Base-by-base conservation (phyloP, 176 grass and related monocot genomes). In the Pontederia crassipes region DNA sequence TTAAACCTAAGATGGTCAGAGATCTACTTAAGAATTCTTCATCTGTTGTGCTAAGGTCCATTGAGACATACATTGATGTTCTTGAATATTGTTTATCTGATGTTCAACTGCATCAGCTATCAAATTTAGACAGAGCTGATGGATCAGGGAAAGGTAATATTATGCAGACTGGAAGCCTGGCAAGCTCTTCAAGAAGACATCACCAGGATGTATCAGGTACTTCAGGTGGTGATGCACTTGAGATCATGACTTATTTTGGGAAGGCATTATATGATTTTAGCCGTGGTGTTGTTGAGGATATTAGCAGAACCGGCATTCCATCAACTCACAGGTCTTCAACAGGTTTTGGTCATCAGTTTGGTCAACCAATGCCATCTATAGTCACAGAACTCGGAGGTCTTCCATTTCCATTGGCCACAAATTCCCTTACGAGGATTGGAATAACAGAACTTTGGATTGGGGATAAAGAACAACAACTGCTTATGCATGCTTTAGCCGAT, bases 191-290 rank as follows among this genome's bases (percentile, higher is more conserved):
- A 28, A 66, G 75, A 20, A 79, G 32, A 40, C 32, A 40, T 40
- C 2, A 40, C 0, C 32, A 40, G 32, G 32, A 40, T 40, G 20
- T 24, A 18, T 53, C 75, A 16, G 68, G 75, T 74, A 64, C 77
- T 84, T 82, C 86, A 74, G 86, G 91, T 48, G 91, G 91, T 28
- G 86, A 96, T 52, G 83, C 91, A 52, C 78, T 96, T 77, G 91
- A 96, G 72, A 90, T 96, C 65, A 80, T 96, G 66, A 86, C 91
- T 58, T 90, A 80, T 80, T 96, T 96, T 28, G 91, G 91, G 48
- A 96, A 96, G 79, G 91, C 91, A 26, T 64, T 96, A 72, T 96
- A 90, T 82, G 91, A 90, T 72, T 90, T 96, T 45, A 80, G 91
- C 29, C 87, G 83, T 67, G 91, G 86, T 8, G 83, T 96, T 78